These are phyloP conservation scores for Allomyces macrogynus DNA, from an alignment of 192 early-diverging fungal genomes.

Conservation along the genomic window DNA sequence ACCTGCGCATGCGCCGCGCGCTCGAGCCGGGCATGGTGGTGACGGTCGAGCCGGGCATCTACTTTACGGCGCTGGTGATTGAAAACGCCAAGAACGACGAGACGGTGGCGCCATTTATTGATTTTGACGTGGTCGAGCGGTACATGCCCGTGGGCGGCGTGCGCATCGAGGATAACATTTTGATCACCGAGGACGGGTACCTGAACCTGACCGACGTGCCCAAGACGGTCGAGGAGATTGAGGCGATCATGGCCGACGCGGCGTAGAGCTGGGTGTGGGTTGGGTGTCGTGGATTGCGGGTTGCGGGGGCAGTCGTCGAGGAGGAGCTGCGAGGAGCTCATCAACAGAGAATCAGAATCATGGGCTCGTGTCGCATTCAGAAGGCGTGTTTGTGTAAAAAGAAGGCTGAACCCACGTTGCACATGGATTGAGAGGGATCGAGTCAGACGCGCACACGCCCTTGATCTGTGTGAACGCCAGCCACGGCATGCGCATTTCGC, in stretches of 20 bases:
- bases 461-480: too few species aligned
- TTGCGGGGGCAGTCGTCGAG: too few species aligned
- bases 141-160: constrained; percentile 77
- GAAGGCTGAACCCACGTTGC: too few species aligned
- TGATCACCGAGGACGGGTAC: constrained; percentile 52
- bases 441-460: too few species aligned
- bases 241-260: constrained; percentile 14
- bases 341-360: too few species aligned
- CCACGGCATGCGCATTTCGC: too few species aligned
- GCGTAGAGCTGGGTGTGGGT: too few species aligned
- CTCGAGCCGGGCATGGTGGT: constrained; percentile 64
- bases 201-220: constrained; percentile 69
- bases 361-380: too few species aligned
- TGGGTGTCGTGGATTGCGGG: too few species aligned
- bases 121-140: constrained; percentile 37
- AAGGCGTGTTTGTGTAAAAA: too few species aligned
- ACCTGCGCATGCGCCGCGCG: constrained; percentile 51
- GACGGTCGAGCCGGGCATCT: constrained; percentile 84
- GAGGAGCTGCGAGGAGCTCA: too few species aligned
- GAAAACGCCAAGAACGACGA: constrained; percentile 18
- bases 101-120: constrained; percentile 19
- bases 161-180: constrained; percentile 76
- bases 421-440: too few species aligned
- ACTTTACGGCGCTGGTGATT: constrained; percentile 71
- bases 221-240: constrained; percentile 53